phyloP scores from a whole-genome alignment of 1,284 basidiomycete genomes.

The Marasmius oreades region DNA sequence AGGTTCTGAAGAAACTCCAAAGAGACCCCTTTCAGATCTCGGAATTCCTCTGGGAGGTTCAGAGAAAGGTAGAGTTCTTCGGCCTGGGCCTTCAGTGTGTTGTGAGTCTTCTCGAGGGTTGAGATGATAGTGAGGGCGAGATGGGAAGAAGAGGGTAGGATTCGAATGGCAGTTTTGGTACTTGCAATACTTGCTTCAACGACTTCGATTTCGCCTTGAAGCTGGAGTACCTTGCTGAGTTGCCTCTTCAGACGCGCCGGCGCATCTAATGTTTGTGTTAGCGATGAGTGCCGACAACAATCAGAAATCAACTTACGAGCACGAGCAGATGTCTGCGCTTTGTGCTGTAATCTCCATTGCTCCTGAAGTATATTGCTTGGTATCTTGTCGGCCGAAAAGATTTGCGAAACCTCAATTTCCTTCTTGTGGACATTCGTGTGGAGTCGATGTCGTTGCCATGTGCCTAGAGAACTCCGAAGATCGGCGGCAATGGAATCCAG shows the following conservation, averaged over 20 bases:
- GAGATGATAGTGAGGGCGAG: neutral
- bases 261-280: conserved; percentile 24
- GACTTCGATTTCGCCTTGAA: conserved; percentile 31
- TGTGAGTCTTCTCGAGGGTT: neutral
- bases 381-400: conserved; percentile 15
- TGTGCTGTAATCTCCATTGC: neutral
- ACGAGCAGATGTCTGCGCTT: neutral
- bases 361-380: neutral
- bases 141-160: neutral
- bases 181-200: neutral
- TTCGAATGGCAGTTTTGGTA: neutral
- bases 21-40: conserved; percentile 1
- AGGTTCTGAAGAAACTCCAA: conserved; percentile 14
- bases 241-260: conserved; percentile 31
- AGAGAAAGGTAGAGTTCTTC: neutral
- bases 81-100: conserved; percentile 14
- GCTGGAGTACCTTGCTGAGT: conserved; percentile 30
- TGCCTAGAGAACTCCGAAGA: conserved; percentile 22
- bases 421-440: conserved; percentile 9
- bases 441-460: conserved; percentile 24
- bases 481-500: conserved; percentile 11
- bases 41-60: no score
- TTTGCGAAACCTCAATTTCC: neutral
- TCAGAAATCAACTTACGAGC: neutral
- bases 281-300: neutral